A percentile compares a stretch with the other conserved stretches of the same genome.
Conservation (phyloP, 2,329 filamentous ascomycete species). For the Fusarium tuaranense region DNA sequence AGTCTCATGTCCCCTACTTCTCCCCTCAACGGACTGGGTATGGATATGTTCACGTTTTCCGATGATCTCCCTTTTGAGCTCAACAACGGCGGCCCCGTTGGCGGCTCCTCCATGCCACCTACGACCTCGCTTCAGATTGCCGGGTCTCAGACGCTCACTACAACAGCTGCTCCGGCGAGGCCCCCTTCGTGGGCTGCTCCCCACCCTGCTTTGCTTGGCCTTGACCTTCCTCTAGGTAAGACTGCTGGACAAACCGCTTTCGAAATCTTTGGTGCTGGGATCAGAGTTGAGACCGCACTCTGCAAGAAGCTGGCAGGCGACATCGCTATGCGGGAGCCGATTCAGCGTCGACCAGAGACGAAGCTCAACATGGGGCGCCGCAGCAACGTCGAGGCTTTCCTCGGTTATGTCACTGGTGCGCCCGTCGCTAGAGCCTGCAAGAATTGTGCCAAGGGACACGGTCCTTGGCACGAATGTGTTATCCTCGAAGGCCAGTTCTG, state of each 20-base stretch:
- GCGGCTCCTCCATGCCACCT: neutral
- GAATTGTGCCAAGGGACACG: conserved; percentile 71
- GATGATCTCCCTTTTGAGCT: conserved; percentile 5
- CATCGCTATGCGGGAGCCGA: conserved; percentile 60
- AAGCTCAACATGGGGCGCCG: conserved; percentile 66
- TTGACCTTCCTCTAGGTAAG: neutral
- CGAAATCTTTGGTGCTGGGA: conserved; percentile 58
- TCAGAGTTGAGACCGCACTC: conserved; percentile 65
- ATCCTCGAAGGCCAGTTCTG: conserved; percentile 71
- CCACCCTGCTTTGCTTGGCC: neutral
- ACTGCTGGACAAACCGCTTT: conserved; percentile 62
- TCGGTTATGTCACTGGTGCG: conserved; percentile 67
- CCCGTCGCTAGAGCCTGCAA: conserved; percentile 64
- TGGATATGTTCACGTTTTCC: conserved; percentile 7
- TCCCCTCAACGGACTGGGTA: neutral
- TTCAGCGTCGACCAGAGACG: conserved; percentile 66
- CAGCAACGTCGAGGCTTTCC: conserved; percentile 70
- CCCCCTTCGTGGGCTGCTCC: neutral
- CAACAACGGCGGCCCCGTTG: neutral
- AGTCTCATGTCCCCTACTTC: neutral
- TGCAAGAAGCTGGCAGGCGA: conserved; percentile 66
- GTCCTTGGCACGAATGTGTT: conserved; percentile 70
- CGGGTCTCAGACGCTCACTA: neutral
- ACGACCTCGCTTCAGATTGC: neutral
- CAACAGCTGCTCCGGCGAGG: neutral